Evolutionary conservation across 2,329 filamentous ascomycete species (phyloP).

Genomic region (Coniochaeta sp.): DNA sequence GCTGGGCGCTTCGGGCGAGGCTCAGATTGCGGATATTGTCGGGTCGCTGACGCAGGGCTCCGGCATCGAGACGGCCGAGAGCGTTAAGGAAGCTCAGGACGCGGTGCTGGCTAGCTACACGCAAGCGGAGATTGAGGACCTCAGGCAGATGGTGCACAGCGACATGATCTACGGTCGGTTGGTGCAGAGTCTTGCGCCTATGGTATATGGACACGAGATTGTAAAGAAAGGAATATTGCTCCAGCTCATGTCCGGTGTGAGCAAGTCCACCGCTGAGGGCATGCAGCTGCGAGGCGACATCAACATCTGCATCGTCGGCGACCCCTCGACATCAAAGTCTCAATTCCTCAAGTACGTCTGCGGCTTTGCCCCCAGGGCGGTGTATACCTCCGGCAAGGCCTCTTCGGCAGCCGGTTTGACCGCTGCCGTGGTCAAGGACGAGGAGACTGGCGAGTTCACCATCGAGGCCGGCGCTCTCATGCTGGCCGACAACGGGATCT

Average conservation of each 20-base stretch:
- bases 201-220: slow-evolving; percentile 94
- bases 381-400: slow-evolving; percentile 96
- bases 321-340: slow-evolving; percentile 94
- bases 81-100: slow-evolving; percentile 80
- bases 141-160: slow-evolving; percentile 88
- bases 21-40: slow-evolving; percentile 77
- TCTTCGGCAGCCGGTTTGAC: slow-evolving; percentile 96
- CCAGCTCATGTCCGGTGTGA: slow-evolving; percentile 92
- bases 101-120: slow-evolving; percentile 83
- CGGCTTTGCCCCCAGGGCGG: slow-evolving; percentile 89
- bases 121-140: slow-evolving; percentile 79
- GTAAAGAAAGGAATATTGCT: slow-evolving; percentile 95
- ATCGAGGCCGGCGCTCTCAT: slow-evolving; percentile 97
- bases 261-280: slow-evolving; percentile 84
- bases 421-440: slow-evolving; percentile 93
- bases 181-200: slow-evolving; percentile 90
- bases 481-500: slow-evolving; percentile 93
- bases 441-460: slow-evolving; percentile 97
- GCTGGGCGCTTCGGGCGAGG: slow-evolving; percentile 66
- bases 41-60: slow-evolving; percentile 72
- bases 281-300: slow-evolving; percentile 96
- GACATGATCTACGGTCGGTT: slow-evolving; percentile 91
- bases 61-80: slow-evolving; percentile 54
- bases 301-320: slow-evolving; percentile 97
- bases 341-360: slow-evolving; percentile 98